Evolutionary conservation across 371 early-diverging fungal species (phyloP), one percentile per base, ranked within the genome.

Genomic region (Mucor ambiguus): DNA sequence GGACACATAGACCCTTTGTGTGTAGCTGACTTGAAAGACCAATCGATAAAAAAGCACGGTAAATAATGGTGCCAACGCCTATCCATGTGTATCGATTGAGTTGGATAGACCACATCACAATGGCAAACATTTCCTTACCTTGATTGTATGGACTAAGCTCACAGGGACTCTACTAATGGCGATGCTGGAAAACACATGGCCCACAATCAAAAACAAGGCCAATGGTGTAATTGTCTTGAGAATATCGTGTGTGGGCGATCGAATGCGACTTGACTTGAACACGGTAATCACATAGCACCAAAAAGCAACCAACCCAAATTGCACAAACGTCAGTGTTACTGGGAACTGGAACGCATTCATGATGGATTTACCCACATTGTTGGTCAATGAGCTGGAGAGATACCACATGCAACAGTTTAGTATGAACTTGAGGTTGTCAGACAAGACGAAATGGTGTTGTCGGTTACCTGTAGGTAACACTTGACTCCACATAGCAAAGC

Each of bases 91-190:
- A 30, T 6, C 4, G 41, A 37, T 58, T 38, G 5, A 35, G 35
- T 41, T 16, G 29, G 5, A 20, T 54, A 29, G 11, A 35, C 37
- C 4, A n/a, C 29, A 24, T 20, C 22, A 92, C 90, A 4, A 87
- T 80, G 33, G 83, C 59, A 72, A 92, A 92, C 92, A 93, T 92
- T 78, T 20, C 24, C 63, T 75, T 79, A 92, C 93, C 88, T 95
- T 95, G 72, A 95, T 90, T n/a, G 95, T 95, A 67, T 95, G 95
- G 5, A 93, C 92, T 62, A 94, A 87, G 60, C 90, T 89, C 14
- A 95, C 90, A 26, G 94, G 89, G 12, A 92, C 88, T 43, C 82
- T 73, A 60, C 89, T 81, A 33, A 94, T 86, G 16, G 95, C 94
- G 35, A 90, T 69, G 58, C 88, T 86, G 1, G 89, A 88, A 63